Evolutionary conservation across 1,139 yeast species (phyloP).

Genomic region (Zygosaccharomyces sapae): DNA sequence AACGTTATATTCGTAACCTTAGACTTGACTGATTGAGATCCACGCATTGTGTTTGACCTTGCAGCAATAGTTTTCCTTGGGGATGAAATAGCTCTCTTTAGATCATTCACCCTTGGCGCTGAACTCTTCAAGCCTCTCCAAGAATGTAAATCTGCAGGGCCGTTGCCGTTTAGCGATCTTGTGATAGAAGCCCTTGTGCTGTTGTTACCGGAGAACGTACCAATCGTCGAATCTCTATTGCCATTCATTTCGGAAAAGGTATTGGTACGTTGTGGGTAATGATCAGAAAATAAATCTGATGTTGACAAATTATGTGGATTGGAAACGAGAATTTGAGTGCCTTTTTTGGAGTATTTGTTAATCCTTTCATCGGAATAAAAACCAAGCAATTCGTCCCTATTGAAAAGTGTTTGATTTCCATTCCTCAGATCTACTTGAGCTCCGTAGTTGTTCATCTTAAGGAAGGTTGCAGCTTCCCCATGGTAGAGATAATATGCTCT

Average conservation of each 20-base stretch:
- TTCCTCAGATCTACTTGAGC: constrained; percentile 25
- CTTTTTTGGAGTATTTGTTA: constrained; percentile 30
- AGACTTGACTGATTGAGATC: constrained; percentile 37
- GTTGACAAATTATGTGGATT: constrained; percentile 21
- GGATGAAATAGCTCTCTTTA: constrained; percentile 26
- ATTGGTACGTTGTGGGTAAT: constrained; percentile 9
- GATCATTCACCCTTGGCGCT: constrained; percentile 31
- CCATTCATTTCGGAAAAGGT: constrained; percentile 6
- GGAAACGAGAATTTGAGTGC: constrained; percentile 28
- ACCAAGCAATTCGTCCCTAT: constrained; percentile 30
- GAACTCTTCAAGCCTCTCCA: constrained; percentile 24
- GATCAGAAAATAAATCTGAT: constrained; percentile 24
- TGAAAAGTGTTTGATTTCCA: constrained; percentile 20
- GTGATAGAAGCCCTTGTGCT: constrained; percentile 1
- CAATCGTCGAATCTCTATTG: constrained; percentile 11
- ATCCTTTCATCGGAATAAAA: constrained; percentile 32
- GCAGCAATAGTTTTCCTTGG: constrained; percentile 8
- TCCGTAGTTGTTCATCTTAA: constrained; percentile 28
- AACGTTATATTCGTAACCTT: constrained; percentile 37
- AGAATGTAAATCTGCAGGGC: constrained; percentile 25
- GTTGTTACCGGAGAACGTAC: constrained; percentile 8
- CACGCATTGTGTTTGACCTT: constrained; percentile 20
- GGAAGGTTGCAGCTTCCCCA: constrained; percentile 28
- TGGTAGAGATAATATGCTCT: constrained; percentile 32
- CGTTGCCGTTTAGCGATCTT: constrained; percentile 11